Evolutionary conservation across 257 asterid genomes (phyloP), one percentile per base, ranked within the genome.

Genomic region (Dorcoceras hygrometricum): DNA sequence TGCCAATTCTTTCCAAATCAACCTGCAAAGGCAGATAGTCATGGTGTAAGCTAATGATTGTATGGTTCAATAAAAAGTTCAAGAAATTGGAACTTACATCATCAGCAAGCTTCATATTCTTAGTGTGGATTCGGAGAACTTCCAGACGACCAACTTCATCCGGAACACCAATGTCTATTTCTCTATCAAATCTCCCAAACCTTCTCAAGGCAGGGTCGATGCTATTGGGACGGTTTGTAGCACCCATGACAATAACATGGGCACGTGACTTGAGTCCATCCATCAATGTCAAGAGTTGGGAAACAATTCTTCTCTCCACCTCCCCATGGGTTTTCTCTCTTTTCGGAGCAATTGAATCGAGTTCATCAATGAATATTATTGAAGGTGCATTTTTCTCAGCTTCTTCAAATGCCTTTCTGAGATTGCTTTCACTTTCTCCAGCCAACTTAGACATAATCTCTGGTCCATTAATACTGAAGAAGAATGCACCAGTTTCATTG

Each of bases 81-180:
- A 31, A n/a, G 57, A 24, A 5, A 43, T 6, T 23, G 28, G 48
- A 31, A 56, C 73, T 80, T 76, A 86, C 98, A 73, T 85, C 96
- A 65, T 87, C 96, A 14, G 95, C 80, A 28, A 91, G 98, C 76
- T 89, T 91, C 98, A 91, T 91, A 85, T 89, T 91, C 89, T 91
- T 91, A 20, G 98, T 87, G 36, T 91, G 98, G 57, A 91, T 89
- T 53, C 95, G 81, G 9, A 91, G 87, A 68, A 91, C 98, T 83
- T 91, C 98, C 46, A 91, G 94, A n/a, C 98, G 89, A 25, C 98
- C 98, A 70, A 89, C 83, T 85, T 91, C 98, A 77, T 91, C 98
- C 0, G 98, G 96, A 48, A 91, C 96, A 62, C 96, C 98, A 39
- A 89, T 91, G 64, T 91, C 98, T 18, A 91, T 91, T 70, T 91